Evolutionary conservation across 2,329 filamentous ascomycete species (phyloP), one percentile per base, ranked within the genome.

Genomic region (Esteya vermicola): DNA sequence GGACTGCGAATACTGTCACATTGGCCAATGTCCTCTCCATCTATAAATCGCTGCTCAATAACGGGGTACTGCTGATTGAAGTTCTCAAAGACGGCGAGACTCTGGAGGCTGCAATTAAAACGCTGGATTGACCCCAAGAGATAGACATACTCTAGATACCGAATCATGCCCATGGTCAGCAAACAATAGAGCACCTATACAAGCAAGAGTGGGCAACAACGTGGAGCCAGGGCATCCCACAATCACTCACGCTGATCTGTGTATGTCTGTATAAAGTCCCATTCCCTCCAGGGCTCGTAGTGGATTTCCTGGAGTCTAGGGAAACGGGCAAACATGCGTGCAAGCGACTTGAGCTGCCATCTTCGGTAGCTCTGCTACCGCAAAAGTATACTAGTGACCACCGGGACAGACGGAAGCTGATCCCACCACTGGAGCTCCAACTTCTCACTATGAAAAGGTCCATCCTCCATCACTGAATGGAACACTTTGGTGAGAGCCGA

Each of bases 251-350:
- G 3, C 42, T 4, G 41, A 41, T 52, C 47, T 12, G 45, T 49
- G 12, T 1, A 2, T 7, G 18, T 16, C 39, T 51, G 47, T 9
- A 18, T 6, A 13, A 2, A n/a, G 25, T 45, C 36, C 51, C 51
- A 55, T 48, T 52, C 49, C 47, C 51, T 54, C 54, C 51, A 55
- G 33, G 51, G 53, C 43, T 57, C 53, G 47, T 56, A 56, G 40
- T 55, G 46, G 33, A 58, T 19, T 46, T 54, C 52, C 41, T 52
- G 45, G 38, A 57, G 49, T 41, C 46, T 49, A 35, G 53, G 54
- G 38, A 56, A 49, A 43, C 50, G 47, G 43, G 47, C 37, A 48
- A 56, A 45, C 49, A 57, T 51, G 23, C 52, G 47, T 46, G 49
- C 49, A 35, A 56, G 47, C 42, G 48, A 40, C 13, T 3, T 31